Conservation (phyloP, 495 filamentous ascomycete species). For the Daldinia loculata region DNA sequence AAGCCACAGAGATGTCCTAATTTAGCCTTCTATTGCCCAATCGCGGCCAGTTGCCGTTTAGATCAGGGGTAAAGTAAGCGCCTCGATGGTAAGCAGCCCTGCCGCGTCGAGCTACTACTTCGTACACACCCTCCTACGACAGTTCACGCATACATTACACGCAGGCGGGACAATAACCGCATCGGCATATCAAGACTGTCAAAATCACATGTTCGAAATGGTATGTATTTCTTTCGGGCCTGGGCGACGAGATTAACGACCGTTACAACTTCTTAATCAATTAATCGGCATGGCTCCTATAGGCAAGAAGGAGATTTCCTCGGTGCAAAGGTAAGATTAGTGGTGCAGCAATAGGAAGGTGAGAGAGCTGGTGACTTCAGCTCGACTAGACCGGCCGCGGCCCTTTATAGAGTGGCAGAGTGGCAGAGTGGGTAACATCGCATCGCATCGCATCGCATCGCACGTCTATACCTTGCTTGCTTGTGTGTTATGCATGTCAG, state of each 20-base stretch:
- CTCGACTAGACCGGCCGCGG: conserved; percentile 5
- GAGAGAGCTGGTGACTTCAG: conserved; percentile 7
- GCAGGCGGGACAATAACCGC: not conserved
- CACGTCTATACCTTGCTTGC: not conserved
- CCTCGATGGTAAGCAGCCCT: conserved; percentile 10
- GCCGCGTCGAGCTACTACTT: not conserved
- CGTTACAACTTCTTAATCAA: not conserved
- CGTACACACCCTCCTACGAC: not conserved
- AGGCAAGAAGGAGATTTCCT: not conserved
- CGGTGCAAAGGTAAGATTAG: conserved; percentile 14
- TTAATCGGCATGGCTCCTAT: not conserved
- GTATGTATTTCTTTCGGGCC: not conserved
- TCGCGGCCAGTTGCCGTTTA: not conserved
- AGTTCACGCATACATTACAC: not conserved
- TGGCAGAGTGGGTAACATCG: not conserved
- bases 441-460: not conserved
- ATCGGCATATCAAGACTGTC: not conserved
- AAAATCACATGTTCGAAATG: conserved; percentile 1
- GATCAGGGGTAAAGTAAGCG: conserved; percentile 5
- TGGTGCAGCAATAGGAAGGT: conserved; percentile 24
- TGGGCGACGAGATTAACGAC: not conserved
- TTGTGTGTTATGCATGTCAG: conserved; percentile 20
- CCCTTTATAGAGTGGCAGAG: not conserved
- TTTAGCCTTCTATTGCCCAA: not conserved
- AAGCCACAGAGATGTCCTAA: not conserved